A percentile compares a stretch with the other conserved stretches of the same genome.
These are phyloP conservation scores for Cyberlindnera amylophila DNA, from an alignment of 805 yeast species.

Conservation along the genomic window DNA sequence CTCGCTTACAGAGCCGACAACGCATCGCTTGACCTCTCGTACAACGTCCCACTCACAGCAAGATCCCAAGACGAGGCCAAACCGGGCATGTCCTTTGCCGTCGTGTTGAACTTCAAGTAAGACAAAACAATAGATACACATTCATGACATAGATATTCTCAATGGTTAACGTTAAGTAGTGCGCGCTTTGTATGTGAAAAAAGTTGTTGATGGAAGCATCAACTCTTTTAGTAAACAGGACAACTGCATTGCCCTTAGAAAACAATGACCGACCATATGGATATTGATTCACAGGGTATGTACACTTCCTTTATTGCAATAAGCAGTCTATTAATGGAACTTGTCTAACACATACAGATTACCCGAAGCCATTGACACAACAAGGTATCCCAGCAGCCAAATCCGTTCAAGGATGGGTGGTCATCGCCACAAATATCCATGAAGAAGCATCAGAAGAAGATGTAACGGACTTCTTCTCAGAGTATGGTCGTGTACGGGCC, in stretches of 20 bases:
- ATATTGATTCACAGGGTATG: too few relatives aligned
- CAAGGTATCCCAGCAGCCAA: constrained; percentile 12
- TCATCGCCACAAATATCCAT: constrained; percentile 38
- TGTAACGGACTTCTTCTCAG: constrained; percentile 37
- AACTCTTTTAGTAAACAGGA: too few relatives aligned
- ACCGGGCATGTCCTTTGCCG: constrained; percentile 55
- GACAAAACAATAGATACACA: constrained; percentile 1
- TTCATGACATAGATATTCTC: neutral
- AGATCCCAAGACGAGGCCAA: constrained; percentile 41
- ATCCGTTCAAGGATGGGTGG: constrained; percentile 39
- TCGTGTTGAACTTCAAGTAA: constrained; percentile 38
- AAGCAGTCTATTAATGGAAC: too few relatives aligned
- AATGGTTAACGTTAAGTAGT: too few relatives aligned
- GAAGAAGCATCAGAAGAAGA: constrained; percentile 46
- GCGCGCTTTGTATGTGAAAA: too few relatives aligned
- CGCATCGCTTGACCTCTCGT: constrained; percentile 52
- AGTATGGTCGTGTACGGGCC: constrained; percentile 35
- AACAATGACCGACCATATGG: too few relatives aligned
- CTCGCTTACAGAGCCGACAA: constrained; percentile 47
- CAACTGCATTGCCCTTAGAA: too few relatives aligned
- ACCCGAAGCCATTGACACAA: constrained; percentile 1
- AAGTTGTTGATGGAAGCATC: too few relatives aligned
- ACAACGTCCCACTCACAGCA: constrained; percentile 50
- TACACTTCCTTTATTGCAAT: too few relatives aligned
- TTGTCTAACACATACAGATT: neutral